Evolutionary conservation across 768 basidiomycete species (phyloP), one percentile per base, ranked within the genome.

Genomic region (Suillus fuscotomentosus): DNA sequence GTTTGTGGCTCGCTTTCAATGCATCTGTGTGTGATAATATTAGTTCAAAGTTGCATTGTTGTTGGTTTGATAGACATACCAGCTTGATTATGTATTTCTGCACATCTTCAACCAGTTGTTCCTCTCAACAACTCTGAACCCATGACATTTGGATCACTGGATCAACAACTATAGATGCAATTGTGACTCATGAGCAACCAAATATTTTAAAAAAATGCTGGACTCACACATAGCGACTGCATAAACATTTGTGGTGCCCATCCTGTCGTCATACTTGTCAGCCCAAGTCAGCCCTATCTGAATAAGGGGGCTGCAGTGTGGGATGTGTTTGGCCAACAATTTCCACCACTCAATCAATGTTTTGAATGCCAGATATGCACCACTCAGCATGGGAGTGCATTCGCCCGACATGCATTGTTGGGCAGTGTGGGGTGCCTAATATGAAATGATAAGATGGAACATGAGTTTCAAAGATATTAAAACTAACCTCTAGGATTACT

Each of bases 401-500:
- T 64, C 31, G 11, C 55, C 34, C 2, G 10, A 48, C 63, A 64
- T 64, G 47, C 11, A 34, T 22, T 64, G 57, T n/a, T 60, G 56
- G 38, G 27, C 59, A 41, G 27, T 3, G 0, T 57, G 22, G 13
- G 57, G 59, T 6, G 38, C 63, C 63, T 64, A 57, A 9, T 36
- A 57, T 57, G 20, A 9, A n/a, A 31, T 11, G 22, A 27, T 63
- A 20, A 63, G 27, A 63, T 51, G 17, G 22, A 38, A 5, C 14
- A 31, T 17, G 24, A 24, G 27, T 34, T 43, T 60, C 20, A 5
- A 43, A 39, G 43, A 47, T 43, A 34, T 15, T 10, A 50, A 61
- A 34, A 60, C 38, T 47, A 27, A 63, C 63, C 56, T 59, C 56
- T 34, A 63, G 63, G 20, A 63, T 57, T 42, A 59, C n/a, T 41